phyloP scores from a whole-genome alignment of 2,329 filamentous ascomycete species.

The Aspergillus sp. region DNA sequence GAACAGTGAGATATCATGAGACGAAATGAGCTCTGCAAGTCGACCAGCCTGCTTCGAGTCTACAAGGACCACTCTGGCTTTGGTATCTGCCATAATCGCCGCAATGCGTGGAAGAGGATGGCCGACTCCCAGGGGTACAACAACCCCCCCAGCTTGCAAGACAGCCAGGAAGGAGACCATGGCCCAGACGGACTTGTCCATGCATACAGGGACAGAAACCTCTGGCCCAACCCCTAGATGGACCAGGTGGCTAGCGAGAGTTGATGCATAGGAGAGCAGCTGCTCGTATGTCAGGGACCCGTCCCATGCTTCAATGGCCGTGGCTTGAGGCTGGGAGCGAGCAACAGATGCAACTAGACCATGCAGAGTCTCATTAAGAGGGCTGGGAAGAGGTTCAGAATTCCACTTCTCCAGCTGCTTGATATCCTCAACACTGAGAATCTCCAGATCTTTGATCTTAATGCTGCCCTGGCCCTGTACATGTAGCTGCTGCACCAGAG shows the following conservation, averaged over 20 bases:
- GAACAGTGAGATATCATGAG: background rate
- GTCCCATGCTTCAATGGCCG: background rate
- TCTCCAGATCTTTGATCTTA: background rate
- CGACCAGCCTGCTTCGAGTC: background rate
- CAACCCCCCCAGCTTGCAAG: background rate
- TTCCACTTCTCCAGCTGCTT: background rate
- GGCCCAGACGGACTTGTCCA: background rate
- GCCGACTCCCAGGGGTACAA: background rate
- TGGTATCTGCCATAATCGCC: background rate
- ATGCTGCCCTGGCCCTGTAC: background rate
- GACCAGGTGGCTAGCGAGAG: background rate
- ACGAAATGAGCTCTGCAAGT: background rate
- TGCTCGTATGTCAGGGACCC: background rate
- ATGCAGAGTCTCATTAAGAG: background rate
- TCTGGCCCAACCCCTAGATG: background rate
- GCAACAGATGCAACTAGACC: background rate
- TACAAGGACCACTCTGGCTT: background rate
- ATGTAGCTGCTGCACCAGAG: background rate
- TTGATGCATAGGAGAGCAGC: background rate
- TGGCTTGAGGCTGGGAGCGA: background rate
- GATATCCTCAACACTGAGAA: background rate
- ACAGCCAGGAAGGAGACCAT: background rate
- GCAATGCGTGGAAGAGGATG: background rate
- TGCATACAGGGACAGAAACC: background rate
- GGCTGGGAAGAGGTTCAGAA: background rate